Base-by-base conservation (phyloP, 352 stramenopile species). In the Pythium myriotylum region DNA sequence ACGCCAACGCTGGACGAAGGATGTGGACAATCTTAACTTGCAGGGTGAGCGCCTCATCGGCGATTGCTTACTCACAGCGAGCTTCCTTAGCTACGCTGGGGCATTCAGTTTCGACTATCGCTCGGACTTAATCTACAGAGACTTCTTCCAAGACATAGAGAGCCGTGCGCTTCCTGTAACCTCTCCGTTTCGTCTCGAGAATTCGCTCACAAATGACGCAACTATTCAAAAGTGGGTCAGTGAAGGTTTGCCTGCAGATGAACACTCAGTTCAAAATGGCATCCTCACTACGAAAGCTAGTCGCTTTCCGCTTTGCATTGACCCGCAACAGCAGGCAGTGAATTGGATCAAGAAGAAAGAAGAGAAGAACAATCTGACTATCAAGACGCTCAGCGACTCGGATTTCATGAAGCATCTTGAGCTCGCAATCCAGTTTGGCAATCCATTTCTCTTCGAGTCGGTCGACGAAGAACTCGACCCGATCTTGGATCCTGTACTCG, bases 401-500 rank as follows among this genome's bases (percentile, higher is more conserved):
- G 94, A 98, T 59, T 98, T 98, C 62, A 98, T 98, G 94, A 98
- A 98, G 62, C 91, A 98, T 58, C 65, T 91, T 24, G 94, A 98
- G 74, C 68, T 98, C 17, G 92, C 94, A 1, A 97, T 98, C 54
- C 94, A 98, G 66, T 98, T 98, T 40, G 94, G 94, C 14, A 96
- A 97, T 48, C 94, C 94, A 27, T 98, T 98, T 68, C 73, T 98
- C 24, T 98, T 98, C 62, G 94, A 98, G 61, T 96, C 88, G 27
- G 91, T 98, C 2, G 93, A 97, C 54, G 94, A 98, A 77, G 91
- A 98, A 45, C 73, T 98, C 3, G 94, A 98, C 54, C 94, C 94
- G 13, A 98, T 98, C 70, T 73, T 98, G 16, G 92, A 98, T 63
- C 94, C 94, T 0, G 83, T 98, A 14, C 60, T 98, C 2, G 94